Conservation (phyloP, 305 asterid genomes). For the Fraxinus angustifolia region DNA sequence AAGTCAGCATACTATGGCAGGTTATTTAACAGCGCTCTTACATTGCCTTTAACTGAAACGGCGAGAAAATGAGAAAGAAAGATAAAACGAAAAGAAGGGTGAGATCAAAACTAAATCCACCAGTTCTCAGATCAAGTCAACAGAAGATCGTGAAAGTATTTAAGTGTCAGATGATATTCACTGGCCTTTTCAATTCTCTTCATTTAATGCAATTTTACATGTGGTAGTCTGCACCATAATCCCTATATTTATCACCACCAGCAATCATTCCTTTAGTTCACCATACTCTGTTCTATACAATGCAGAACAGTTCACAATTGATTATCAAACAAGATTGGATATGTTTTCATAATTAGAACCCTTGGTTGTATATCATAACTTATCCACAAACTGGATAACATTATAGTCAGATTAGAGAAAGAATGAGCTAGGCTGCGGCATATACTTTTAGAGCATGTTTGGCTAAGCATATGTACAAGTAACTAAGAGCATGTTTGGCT, state of each 20-base stretch:
- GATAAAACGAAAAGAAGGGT: not conserved
- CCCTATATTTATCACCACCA: not conserved
- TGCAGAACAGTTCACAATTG: not conserved
- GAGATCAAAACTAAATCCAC: not conserved
- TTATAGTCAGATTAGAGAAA: not conserved
- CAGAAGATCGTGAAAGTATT: not conserved
- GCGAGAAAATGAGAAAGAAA: not conserved
- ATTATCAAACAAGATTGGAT: not conserved
- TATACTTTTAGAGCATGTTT: not conserved
- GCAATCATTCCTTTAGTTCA: not conserved
- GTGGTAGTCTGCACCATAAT: not conserved
- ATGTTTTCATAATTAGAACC: not conserved
- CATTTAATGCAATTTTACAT: not conserved
- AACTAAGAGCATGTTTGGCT: not conserved
- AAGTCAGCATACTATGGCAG: not conserved
- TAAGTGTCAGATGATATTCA: not conserved
- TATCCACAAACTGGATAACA: not conserved
- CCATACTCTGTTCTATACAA: not conserved
- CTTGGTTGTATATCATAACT: not conserved
- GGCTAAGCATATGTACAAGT: not conserved
- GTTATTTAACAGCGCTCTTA: not conserved
- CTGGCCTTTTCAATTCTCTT: not conserved
- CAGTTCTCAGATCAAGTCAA: not conserved
- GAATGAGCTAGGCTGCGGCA: not conserved
- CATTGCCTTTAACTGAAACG: not conserved